phyloP scores from a whole-genome alignment of 345 rosid genomes.

The Clausena lansium region DNA sequence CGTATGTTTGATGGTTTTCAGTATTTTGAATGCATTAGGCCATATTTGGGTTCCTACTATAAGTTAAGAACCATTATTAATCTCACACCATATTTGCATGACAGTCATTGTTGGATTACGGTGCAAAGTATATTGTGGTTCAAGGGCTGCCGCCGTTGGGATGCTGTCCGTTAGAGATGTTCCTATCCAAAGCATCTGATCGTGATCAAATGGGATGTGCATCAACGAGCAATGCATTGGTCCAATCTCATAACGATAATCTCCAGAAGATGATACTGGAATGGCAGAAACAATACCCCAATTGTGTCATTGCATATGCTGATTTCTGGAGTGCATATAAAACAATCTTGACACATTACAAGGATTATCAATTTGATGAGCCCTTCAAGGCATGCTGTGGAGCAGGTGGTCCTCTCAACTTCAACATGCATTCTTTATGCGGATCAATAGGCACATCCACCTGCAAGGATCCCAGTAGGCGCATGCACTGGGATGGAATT shows the following conservation, averaged over 20 bases:
- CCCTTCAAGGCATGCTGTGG: conserved; percentile 48
- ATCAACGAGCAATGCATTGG: conserved; percentile 19
- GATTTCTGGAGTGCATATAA: conserved; percentile 36
- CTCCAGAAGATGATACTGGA: conserved; percentile 30
- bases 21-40: background rate
- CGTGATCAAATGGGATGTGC: conserved; percentile 36
- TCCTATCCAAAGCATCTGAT: conserved; percentile 8
- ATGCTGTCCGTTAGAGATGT: conserved; percentile 33
- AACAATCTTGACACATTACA: conserved; percentile 16
- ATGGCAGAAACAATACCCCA: conserved; percentile 3
- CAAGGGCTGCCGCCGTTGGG: conserved; percentile 50
- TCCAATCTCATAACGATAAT: conserved; percentile 34
- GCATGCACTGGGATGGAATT: conserved; percentile 46
- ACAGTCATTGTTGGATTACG: conserved; percentile 36
- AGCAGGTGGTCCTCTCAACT: conserved; percentile 34
- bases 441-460: conserved; percentile 21
- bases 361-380: conserved; percentile 25
- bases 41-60: background rate
- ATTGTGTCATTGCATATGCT: conserved; percentile 26
- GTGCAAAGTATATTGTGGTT: conserved; percentile 42
- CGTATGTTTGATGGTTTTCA: background rate
- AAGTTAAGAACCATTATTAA: background rate
- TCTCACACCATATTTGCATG: background rate
- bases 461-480: conserved; percentile 24
- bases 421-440: conserved; percentile 28